phyloP scores from a whole-genome alignment of 2,329 filamentous ascomycete genomes.

The Scolecobasidium constrictum region DNA sequence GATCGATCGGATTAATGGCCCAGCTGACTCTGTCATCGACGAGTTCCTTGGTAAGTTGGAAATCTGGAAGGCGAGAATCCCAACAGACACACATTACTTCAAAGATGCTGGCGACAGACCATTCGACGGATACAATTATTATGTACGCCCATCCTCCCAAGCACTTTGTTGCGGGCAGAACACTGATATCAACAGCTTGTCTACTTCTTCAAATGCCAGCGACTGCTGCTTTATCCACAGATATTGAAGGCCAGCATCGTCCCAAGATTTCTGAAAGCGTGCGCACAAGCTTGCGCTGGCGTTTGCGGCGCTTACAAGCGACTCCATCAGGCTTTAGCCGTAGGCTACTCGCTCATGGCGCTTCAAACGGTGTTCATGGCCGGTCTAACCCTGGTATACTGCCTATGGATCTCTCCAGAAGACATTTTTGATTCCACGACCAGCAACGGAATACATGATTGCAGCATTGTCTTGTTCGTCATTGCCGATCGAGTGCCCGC shows the following conservation, averaged over 20 bases:
- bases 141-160: too few species aligned
- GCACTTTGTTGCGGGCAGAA: too few species aligned
- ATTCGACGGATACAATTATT: background rate
- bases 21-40: background rate
- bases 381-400: background rate
- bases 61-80: background rate
- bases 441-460: background rate
- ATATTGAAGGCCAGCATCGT: background rate
- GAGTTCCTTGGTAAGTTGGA: background rate
- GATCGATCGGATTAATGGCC: background rate
- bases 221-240: background rate
- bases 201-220: background rate
- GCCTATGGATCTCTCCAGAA: slow-evolving; percentile 1
- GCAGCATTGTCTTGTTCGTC: slow-evolving; percentile 13
- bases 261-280: background rate
- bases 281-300: background rate
- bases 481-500: slow-evolving; percentile 14
- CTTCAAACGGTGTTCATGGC: slow-evolving; percentile 1
- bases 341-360: background rate
- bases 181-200: too few species aligned
- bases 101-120: background rate
- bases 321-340: background rate
- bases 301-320: slow-evolving; percentile 1
- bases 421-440: background rate
- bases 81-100: background rate